Evolutionary conservation across 352 stramenopile species (phyloP), one percentile per base, ranked within the genome.

Genomic region (Globisporangium mamillatum): DNA sequence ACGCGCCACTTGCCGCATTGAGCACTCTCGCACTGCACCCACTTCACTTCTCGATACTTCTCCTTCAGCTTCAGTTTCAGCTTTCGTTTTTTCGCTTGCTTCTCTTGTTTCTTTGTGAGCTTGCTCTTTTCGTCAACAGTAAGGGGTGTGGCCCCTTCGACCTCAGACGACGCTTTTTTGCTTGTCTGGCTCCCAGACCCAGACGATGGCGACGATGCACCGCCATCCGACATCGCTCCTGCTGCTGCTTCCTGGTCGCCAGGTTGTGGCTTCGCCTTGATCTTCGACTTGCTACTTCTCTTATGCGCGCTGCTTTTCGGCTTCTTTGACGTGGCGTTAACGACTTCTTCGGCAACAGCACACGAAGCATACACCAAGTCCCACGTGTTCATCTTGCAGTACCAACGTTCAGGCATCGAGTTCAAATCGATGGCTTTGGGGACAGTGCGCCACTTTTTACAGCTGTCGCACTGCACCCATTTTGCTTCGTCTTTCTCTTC

Each of bases 381-480:
- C 86, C 94, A 98, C 9, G 80, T 86, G 77, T 99, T 99, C 82
- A 99, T 93, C 61, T 92, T 81, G 77, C 97, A 99, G 70, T 97
- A 99, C 97, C 97, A 99, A 61, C 91, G 81, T 36, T 98, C 92
- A 10, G 96, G 95, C 74, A 99, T 94, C 18, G 78, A 78, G 29
- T 97, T 82, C 55, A 95, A 69, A 69, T 98, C 87, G 22, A 98
- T 85, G 38, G 83, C 75, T 60, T 83, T 88, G 4, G 96, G 91
- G 16, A 99, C 84, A 16, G 94, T 96, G 48, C 97, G 91, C 97
- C 97, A 99, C 72, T 99, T 99, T 41, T 91, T 87, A 80, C 97
- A 99, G 38, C 79, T 82, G 61, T 99, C 97, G 66, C 97, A 99
- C 74, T 98, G 95, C 0, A 99, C 97, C 97, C 97, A 99, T 64